Evolutionary conservation across 345 rosid species (phyloP).

Genomic region (Eucalyptus pauciflora): DNA sequence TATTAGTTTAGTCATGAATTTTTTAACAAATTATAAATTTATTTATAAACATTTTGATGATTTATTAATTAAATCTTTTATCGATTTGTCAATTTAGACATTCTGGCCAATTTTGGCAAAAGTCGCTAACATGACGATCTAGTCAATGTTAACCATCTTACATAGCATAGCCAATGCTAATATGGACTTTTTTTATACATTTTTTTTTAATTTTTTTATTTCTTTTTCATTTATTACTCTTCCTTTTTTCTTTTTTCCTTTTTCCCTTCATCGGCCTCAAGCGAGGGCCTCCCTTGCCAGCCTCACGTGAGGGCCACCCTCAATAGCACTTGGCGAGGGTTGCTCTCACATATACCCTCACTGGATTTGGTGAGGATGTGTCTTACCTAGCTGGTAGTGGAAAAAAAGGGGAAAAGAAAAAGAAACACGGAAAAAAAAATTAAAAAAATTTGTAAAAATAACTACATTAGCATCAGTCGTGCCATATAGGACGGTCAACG

Average conservation of each 20-base stretch:
- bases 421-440: no score
- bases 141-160: not conserved
- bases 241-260: no score
- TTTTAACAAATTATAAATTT: no score
- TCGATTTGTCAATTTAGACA: no score
- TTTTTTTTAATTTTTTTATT: no score
- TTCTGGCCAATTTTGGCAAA: not conserved
- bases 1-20: not conserved
- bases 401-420: no score
- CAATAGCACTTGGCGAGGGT: fast-evolving
- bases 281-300: not conserved
- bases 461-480: fast-evolving
- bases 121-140: fast-evolving
- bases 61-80: no score
- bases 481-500: fast-evolving
- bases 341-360: not conserved
- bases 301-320: not conserved
- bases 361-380: not conserved
- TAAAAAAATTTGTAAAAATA: no score
- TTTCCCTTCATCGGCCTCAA: not conserved
- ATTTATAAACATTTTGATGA: no score
- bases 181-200: no score
- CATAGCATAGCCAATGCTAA: fast-evolving
- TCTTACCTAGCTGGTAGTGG: not conserved
- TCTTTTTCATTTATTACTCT: no score